Evolutionary conservation across 805 yeast genomes (phyloP), one percentile per base, ranked within the genome.

Genomic region (Saccharomycopsis selenospora): DNA sequence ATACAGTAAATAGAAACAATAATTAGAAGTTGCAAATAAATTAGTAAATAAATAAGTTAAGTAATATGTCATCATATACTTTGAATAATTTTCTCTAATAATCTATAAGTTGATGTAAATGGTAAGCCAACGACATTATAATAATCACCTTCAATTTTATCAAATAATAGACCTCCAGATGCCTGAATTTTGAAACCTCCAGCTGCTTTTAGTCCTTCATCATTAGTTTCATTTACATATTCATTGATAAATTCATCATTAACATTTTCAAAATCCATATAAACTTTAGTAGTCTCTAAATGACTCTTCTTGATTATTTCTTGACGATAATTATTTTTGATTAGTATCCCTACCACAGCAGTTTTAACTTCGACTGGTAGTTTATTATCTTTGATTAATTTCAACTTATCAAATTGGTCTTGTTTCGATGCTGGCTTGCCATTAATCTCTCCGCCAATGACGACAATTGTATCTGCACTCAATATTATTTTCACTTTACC

Each of bases 161-260:
- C 64, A 55, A 93, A 77, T 54, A 91, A 65, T 30, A 81, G 59
- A 1, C 84, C 79, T 1, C 95, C 93, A 7, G 62, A 61, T 0
- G 82, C 85, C 64, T 91, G 98, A 51, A 84, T 80, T 57, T 80
- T 80, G 66, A 86, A 90, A 0, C 99, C 99, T 4, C 97, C 99
- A 2, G 98, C 96, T 1, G 86, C 97, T 43, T 74, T 73, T 5
- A 71, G 48, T 1, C 93, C 98, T 61, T 91, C 97, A 20, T 74
- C 82, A 2, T 80, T 66, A 14, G 20, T 14, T 20, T 14, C 17
- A 2, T 71, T 72, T 8, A 85, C 82, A 62, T 91, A 91, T 13
- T 70, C 67, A 23, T 73, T 59, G 3, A 91, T 58, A 36, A 81
- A 68, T n/a, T 70, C 77, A 55, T 77, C 79, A 1, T 79, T 70